Base-by-base conservation (phyloP, 2,329 filamentous ascomycete genomes). In the Stachybotrys chlorohalonatus region DNA sequence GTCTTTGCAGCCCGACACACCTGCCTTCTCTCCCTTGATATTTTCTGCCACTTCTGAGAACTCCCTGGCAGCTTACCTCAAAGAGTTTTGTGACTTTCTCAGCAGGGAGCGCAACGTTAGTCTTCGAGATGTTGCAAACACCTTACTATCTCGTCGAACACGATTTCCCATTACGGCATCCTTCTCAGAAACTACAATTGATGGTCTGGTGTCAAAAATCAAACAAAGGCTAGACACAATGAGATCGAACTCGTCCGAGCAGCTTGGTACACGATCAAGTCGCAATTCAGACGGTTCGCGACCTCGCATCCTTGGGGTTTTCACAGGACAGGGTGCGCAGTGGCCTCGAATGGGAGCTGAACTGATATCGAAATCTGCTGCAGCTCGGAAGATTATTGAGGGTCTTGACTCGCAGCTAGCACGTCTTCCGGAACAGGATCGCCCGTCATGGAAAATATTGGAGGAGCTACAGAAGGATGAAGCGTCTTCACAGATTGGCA, bases 311-410 rank as follows among this genome's bases (percentile, higher is more conserved):
- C 56, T 67, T 3, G 64, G 63, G 3, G 59, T 71, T 6, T 70
- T 70, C 49, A 71, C 67, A 1, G 68, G 68, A 0, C 68, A 71
- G 42, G 69, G 69, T 13, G 68, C 69, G 0, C 68, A 71, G 49
- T 70, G 65, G 64, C 54, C 63, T 1, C 50, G 57, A 0, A 73
- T 73, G 70, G 70, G 69, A 9, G 53, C 56, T 5, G 57, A 63
- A 47, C 56, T 72, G 2, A 24, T 58, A 11, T 15, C 31, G 7
- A 53, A 52, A 0, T 61, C 60, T 1, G 16, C 54, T 0, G 57
- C 56, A 47, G 57, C 53, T 16, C 47, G 55, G 9, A 32, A 42
- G 4, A 53, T 56, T 15, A 57, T 62, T 1, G 58, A 60, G 42
- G 55, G 59, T 16, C 53, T 71, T 2, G 61, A 68, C 0, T 48